Evolutionary conservation across 2,329 filamentous ascomycete genomes (phyloP).

Genomic region (Sporothrix humicola): DNA sequence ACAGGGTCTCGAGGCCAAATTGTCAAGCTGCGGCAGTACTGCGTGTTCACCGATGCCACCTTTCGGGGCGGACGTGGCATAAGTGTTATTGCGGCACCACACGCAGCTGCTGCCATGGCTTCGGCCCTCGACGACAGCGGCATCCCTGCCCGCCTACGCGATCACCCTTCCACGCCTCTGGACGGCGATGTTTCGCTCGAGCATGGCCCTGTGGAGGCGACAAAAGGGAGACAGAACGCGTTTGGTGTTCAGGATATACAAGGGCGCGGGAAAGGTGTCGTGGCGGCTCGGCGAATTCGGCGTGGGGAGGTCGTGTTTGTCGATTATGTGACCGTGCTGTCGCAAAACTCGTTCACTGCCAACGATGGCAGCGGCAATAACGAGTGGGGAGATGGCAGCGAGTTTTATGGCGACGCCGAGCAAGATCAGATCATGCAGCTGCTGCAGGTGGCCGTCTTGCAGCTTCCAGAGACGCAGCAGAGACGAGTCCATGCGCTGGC

Average conservation of each 20-base stretch:
- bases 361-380: background rate
- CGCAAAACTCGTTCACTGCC: slow-evolving; percentile 3
- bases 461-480: background rate
- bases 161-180: background rate
- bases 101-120: background rate
- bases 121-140: background rate
- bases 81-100: slow-evolving; percentile 1
- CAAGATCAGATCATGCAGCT: slow-evolving; percentile 11
- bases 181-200: background rate
- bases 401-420: background rate
- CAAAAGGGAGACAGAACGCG: background rate
- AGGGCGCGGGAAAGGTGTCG: background rate
- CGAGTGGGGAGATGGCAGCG: background rate
- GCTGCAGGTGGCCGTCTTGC: slow-evolving; percentile 4
- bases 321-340: background rate
- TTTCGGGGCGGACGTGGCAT: background rate
- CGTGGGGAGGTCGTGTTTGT: slow-evolving; percentile 11
- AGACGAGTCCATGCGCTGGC: background rate
- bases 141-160: background rate
- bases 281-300: background rate
- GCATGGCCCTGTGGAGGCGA: background rate
- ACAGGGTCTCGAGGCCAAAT: background rate
- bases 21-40: background rate
- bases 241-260: background rate
- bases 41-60: background rate